These are phyloP conservation scores for Cladophialophora exuberans DNA, from an alignment of 2,329 filamentous ascomycete species.

Conservation along the genomic window DNA sequence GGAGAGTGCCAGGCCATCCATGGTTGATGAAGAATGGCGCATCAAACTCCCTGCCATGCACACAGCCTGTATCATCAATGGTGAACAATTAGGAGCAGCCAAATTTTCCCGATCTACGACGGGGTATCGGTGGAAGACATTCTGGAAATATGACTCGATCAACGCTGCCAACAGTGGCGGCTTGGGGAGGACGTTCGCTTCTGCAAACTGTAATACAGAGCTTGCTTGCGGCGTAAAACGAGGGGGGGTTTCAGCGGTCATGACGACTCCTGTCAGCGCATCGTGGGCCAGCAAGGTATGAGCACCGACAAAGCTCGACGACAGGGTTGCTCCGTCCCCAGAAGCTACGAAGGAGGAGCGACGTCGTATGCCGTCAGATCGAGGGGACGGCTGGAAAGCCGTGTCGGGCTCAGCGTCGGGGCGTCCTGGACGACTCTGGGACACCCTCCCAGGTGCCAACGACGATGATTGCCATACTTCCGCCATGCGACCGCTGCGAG, in stretches of 20 bases:
- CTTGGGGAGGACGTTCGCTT: slow-evolving; percentile 8
- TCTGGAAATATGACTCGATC: slow-evolving; percentile 31
- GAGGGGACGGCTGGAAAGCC: too few species aligned
- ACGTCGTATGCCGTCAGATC: too few species aligned
- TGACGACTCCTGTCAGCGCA: not conserved
- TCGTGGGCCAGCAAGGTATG: slow-evolving; percentile 4
- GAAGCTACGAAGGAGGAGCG: not conserved
- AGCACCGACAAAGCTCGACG: slow-evolving; percentile 8
- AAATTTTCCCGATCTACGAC: slow-evolving; percentile 26
- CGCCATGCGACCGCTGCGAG: too few species aligned
- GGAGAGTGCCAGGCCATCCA: slow-evolving; percentile 4
- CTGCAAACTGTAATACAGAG: not conserved
- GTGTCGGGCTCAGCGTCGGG: too few species aligned
- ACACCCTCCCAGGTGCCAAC: not conserved
- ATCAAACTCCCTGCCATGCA: slow-evolving; percentile 30
- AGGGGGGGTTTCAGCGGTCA: not conserved
- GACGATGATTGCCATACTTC: too few species aligned
- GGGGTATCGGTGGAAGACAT: slow-evolving; percentile 29
- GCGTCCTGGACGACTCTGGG: too few species aligned
- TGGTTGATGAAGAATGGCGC: slow-evolving; percentile 16
- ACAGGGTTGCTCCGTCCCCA: not conserved
- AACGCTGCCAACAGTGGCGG: slow-evolving; percentile 1
- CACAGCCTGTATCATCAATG: slow-evolving; percentile 21
- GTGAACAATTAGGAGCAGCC: not conserved
- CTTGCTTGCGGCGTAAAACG: not conserved